Evolutionary conservation across 2,329 filamentous ascomycete genomes (phyloP), one percentile per base, ranked within the genome.

Genomic region (Coniochaeta sp.): DNA sequence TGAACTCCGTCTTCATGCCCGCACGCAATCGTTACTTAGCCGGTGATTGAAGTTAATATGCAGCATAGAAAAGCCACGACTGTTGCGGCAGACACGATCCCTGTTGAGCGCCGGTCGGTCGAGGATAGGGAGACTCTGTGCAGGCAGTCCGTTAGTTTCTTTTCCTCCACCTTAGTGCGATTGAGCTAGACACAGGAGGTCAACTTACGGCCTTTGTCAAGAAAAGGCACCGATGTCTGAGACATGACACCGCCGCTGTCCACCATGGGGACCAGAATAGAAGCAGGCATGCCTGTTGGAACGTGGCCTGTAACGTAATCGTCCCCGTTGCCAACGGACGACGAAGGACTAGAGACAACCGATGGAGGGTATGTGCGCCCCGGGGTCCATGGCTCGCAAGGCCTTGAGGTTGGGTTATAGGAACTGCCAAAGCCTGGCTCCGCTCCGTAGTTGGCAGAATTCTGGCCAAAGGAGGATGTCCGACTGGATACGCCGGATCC

Each of bases 331-430:
- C 67, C 67, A 42, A 67, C 70, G 1, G 76, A 76, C 2, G 77
- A 78, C 3, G 74, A 71, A 16, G 77, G 76, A 60, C 76, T 79
- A 18, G 77, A 77, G 10, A 75, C 75, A 48, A 70, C 75, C 48
- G 76, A 76, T 14, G 73, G 65, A 18, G 76, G 64, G 32, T 73
- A 68, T 22, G 73, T 65, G 8, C 76, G 66, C 13, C 67, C 65
- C 45, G 69, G 63, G 12, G 73, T 66, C 76, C 76, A 79, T 22
- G 69, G 63, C 54, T 76, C 75, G 55, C 70, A 70, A 49, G 67
- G 68, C 61, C 71, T 73, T 47, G 72, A 65, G 31, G 71, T 65
- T 50, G 61, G 65, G 50, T 65, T 63, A 56, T 72, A 73, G 35
- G 72, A 67, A 14, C 65, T 58, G 45, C 68, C 60, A 52, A 72